These are phyloP conservation scores for Calamus simplicifolius DNA, from an alignment of 176 grass and related monocot species.

Conservation along the genomic window DNA sequence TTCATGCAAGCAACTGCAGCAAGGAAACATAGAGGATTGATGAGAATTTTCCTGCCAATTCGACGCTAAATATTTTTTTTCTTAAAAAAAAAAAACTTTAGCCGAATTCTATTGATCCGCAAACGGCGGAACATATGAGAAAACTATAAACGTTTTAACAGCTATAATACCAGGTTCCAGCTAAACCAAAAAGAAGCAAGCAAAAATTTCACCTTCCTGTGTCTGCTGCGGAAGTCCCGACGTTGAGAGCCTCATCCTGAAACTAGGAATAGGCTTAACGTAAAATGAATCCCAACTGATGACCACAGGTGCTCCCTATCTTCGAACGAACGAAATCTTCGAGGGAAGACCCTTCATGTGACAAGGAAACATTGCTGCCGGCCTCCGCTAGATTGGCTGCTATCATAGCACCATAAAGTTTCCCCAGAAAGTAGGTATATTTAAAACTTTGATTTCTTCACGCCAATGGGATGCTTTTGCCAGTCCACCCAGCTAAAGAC, in stretches of 20 bases:
- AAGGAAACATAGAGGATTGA: too few relatives aligned
- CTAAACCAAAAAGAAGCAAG: not conserved
- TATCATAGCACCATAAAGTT: too few relatives aligned
- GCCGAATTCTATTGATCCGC: too few relatives aligned
- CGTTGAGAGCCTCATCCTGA: slow-evolving; percentile 9
- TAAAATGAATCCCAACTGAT: not conserved
- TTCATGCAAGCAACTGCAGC: too few relatives aligned
- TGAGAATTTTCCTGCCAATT: too few relatives aligned
- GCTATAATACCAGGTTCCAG: too few relatives aligned
- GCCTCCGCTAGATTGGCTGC: not conserved
- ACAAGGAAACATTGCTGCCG: not conserved
- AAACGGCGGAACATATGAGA: too few relatives aligned
- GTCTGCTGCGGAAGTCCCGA: slow-evolving; percentile 5
- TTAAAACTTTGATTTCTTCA: slow-evolving; percentile 5
- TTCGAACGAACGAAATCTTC: not conserved
- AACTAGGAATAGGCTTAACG: not conserved
- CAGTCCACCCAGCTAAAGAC: slow-evolving; percentile 1
- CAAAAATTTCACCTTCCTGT: slow-evolving; percentile 9
- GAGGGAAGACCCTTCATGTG: not conserved
- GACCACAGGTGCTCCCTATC: not conserved
- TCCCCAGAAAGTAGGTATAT: too few relatives aligned
- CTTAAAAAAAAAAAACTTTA: too few relatives aligned
- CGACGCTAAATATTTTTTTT: too few relatives aligned
- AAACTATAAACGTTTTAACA: too few relatives aligned
- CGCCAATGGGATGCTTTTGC: not conserved